A percentile compares a stretch with the other conserved stretches of the same genome.
Conservation (phyloP, 257 asterid genomes). For the Solanum chmielewskii region DNA sequence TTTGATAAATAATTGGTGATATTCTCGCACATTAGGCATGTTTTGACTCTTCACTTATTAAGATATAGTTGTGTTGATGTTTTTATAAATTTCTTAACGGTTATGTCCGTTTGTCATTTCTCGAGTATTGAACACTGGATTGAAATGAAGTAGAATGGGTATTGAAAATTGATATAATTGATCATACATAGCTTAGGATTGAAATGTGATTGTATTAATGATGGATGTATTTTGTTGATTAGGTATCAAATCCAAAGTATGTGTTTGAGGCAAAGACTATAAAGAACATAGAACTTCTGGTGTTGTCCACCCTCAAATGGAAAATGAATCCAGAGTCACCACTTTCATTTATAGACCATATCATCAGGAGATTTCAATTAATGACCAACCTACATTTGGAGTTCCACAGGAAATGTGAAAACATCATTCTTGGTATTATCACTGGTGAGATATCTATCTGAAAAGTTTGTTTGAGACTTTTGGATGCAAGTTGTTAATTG, state of each 20-base stretch:
- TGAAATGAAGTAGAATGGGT: background rate
- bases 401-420: slow-evolving; percentile 42
- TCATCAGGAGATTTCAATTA: slow-evolving; percentile 4
- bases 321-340: too few species aligned
- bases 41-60: background rate
- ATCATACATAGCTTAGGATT: background rate
- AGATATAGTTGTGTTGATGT: slow-evolving; percentile 10
- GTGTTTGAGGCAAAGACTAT: too few species aligned
- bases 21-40: too few species aligned
- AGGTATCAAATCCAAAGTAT: too few species aligned
- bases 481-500: background rate
- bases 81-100: slow-evolving; percentile 16
- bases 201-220: background rate
- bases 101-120: too few species aligned
- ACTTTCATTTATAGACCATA: too few species aligned
- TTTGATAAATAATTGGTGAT: too few species aligned
- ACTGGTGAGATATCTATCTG: slow-evolving; percentile 7
- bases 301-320: too few species aligned
- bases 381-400: slow-evolving; percentile 36
- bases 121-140: background rate
- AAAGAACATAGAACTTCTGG: too few species aligned
- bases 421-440: slow-evolving; percentile 40
- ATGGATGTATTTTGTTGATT: too few species aligned
- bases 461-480: background rate
- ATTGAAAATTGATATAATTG: background rate